Percentiles rank a stretch among this genome's conserved stretches.
Evolutionary conservation across 768 basidiomycete genomes (phyloP).

Genomic region (Tephrocybe rancida): DNA sequence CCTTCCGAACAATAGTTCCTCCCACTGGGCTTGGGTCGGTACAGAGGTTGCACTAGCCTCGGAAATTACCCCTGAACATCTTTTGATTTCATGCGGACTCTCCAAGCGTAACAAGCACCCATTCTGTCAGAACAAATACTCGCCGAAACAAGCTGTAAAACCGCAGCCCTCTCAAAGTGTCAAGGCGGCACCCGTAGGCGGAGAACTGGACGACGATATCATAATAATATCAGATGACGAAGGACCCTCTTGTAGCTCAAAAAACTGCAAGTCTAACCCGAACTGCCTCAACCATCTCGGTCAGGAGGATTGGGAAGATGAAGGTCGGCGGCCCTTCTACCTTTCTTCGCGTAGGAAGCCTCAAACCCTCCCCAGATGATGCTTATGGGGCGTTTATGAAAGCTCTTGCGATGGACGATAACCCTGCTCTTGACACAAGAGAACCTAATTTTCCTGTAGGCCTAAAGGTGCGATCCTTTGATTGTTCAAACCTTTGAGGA

Average conservation of each 20-base stretch:
- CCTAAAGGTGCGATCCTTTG: slow-evolving; percentile 58
- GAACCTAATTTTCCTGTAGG: slow-evolving; percentile 69
- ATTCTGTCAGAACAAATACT: slow-evolving; percentile 63
- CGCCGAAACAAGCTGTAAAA: slow-evolving; percentile 17
- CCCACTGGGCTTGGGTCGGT: slow-evolving; percentile 83
- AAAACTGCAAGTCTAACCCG: slow-evolving; percentile 73
- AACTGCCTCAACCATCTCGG: slow-evolving; percentile 89
- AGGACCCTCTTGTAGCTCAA: slow-evolving; percentile 54
- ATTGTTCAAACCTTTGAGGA: not conserved
- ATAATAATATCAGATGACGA: slow-evolving; percentile 77
- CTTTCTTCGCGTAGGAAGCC: slow-evolving; percentile 11
- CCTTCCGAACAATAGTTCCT: slow-evolving; percentile 44
- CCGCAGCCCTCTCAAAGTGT: slow-evolving; percentile 8
- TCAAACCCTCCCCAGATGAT: slow-evolving; percentile 38
- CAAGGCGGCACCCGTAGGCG: slow-evolving; percentile 24
- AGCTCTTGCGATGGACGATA: slow-evolving; percentile 49
- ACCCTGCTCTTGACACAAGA: slow-evolving; percentile 55
- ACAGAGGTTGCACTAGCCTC: slow-evolving; percentile 57
- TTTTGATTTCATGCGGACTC: slow-evolving; percentile 69
- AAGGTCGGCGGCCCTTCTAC: slow-evolving; percentile 43
- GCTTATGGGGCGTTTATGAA: slow-evolving; percentile 55
- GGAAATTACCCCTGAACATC: slow-evolving; percentile 69
- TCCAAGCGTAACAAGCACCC: slow-evolving; percentile 49
- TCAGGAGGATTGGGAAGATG: slow-evolving; percentile 78
- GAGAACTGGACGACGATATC: slow-evolving; percentile 60